Evolutionary conservation across 108 stramenopile genomes (phyloP).

Genomic region (Poteriospumella lacustris): DNA sequence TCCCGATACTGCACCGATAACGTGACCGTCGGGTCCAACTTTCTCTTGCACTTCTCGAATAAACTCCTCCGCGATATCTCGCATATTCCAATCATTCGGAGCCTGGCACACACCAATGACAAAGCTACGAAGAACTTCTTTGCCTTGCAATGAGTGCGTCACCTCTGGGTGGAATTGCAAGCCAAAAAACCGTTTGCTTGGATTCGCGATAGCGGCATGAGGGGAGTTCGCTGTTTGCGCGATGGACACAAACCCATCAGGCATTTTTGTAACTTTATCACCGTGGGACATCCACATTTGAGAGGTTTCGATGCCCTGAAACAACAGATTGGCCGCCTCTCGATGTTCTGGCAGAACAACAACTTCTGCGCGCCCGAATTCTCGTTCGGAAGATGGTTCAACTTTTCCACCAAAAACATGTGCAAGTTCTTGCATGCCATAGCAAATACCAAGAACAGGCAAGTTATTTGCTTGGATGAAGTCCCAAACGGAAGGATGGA

Average conservation of each 20-base stretch:
- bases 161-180: constrained; percentile 98
- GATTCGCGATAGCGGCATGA: constrained; percentile 82
- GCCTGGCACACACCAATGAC: constrained; percentile 76
- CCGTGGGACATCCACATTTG: constrained; percentile 99
- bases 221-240: constrained; percentile 76
- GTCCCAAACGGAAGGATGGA: constrained; percentile 79
- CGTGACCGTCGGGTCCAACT: constrained; percentile 81
- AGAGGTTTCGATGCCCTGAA: constrained; percentile 70
- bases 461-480: constrained; percentile 72
- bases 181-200: constrained; percentile 74
- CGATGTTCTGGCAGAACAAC: constrained; percentile 59
- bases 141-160: constrained; percentile 81
- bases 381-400: constrained; percentile 75
- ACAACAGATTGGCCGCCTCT: constrained; percentile 44
- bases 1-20: constrained; percentile 97
- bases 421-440: constrained; percentile 78
- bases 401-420: constrained; percentile 58
- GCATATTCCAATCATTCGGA: constrained; percentile 89
- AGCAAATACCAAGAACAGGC: constrained; percentile 93
- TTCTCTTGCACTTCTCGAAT: constrained; percentile 69
- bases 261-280: constrained; percentile 63
- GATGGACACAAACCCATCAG: constrained; percentile 68
- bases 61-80: constrained; percentile 88
- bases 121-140: constrained; percentile 77
- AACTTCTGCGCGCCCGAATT: constrained; percentile 89